Conservation (phyloP, 164 flowering plant species). For the Aristolochia fimbriata region DNA sequence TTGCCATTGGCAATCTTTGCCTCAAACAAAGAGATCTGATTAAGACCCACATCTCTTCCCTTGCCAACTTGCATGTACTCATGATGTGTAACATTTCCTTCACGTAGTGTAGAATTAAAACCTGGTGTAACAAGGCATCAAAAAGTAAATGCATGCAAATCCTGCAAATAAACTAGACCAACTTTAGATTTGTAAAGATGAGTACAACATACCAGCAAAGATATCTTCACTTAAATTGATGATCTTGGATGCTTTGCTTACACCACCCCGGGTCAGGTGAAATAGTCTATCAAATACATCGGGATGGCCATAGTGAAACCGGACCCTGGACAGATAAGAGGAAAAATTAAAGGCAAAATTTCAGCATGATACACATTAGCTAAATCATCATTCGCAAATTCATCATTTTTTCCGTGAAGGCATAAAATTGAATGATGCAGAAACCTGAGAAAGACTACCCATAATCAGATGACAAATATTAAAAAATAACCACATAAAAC, state of each 20-base stretch:
- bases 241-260: constrained; percentile 89
- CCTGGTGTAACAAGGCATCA: constrained; percentile 33
- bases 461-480: too few species aligned
- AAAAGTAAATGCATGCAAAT: not conserved
- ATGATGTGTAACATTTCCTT: constrained; percentile 98
- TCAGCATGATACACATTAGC: not conserved
- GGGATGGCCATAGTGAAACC: constrained; percentile 98
- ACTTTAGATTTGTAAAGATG: not conserved
- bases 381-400: too few species aligned
- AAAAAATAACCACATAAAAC: not conserved
- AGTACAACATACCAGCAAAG: constrained; percentile 63
- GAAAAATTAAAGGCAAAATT: not conserved
- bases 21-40: constrained; percentile 94
- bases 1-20: constrained; percentile 97
- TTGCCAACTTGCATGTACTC: constrained; percentile 99
- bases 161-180: too few species aligned
- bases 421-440: not conserved
- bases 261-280: constrained; percentile 91
- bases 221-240: constrained; percentile 97
- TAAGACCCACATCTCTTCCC: constrained; percentile 98
- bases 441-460: too few species aligned
- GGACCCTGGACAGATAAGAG: constrained; percentile 50
- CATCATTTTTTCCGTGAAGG: too few species aligned
- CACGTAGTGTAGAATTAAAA: constrained; percentile 92
- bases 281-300: constrained; percentile 96